A percentile compares a stretch with the other conserved stretches of the same genome.
Conservation (phyloP, 139 green algal species). For the Picochlorum costavermella region DNA sequence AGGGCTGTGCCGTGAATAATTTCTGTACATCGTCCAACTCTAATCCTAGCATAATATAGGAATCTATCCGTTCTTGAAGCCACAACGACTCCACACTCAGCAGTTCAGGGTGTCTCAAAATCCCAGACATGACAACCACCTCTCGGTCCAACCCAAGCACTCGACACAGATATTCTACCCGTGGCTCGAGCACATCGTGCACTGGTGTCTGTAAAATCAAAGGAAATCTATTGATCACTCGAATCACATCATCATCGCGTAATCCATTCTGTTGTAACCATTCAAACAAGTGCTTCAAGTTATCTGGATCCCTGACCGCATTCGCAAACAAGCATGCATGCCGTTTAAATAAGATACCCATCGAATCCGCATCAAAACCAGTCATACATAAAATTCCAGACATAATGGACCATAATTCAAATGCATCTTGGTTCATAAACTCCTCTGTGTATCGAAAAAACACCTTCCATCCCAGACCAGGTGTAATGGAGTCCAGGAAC, state of each 20-base stretch:
- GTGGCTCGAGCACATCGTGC: conserved; percentile 19
- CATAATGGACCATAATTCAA: conserved; percentile 22
- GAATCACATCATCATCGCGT: neutral
- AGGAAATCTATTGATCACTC: conserved; percentile 15
- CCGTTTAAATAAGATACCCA: conserved; percentile 10
- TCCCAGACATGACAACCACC: too few relatives aligned
- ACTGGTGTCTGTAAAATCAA: conserved; percentile 16
- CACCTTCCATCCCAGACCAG: conserved; percentile 18
- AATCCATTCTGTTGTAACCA: conserved; percentile 17
- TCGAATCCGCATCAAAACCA: conserved; percentile 12
- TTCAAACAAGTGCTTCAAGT: conserved; percentile 20
- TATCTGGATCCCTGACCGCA: conserved; percentile 16
- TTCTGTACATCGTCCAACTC: neutral
- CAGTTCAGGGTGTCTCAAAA: conserved; percentile 19
- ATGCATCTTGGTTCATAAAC: conserved; percentile 21
- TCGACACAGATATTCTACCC: conserved; percentile 6
- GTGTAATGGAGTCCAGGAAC: conserved; percentile 20
- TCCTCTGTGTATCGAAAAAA: conserved; percentile 21
- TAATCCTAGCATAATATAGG: conserved; percentile 2
- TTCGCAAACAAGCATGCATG: conserved; percentile 15
- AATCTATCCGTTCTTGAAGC: conserved; percentile 9
- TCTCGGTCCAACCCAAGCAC: neutral
- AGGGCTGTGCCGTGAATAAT: conserved; percentile 9
- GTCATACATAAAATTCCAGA: conserved; percentile 16
- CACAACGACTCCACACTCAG: conserved; percentile 6